Base-by-base conservation (phyloP, 176 grass and related monocot species). In the Musa itinerans region DNA sequence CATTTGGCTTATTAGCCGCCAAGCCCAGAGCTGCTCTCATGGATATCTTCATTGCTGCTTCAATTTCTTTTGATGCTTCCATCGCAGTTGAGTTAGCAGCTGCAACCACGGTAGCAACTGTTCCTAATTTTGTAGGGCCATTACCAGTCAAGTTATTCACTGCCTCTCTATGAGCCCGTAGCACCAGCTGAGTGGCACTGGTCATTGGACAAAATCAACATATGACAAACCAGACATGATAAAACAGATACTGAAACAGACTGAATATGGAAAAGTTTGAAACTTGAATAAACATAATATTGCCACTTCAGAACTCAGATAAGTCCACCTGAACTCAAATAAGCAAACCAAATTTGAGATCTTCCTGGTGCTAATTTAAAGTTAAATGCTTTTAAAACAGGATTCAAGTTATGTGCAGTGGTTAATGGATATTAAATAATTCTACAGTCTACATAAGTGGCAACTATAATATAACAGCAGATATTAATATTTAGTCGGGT, bases 121-220 rank as follows among this genome's bases (percentile, higher is more conserved):
- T 89, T 73, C 95, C 91, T 59, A 93, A 81, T 52, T 81, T 79
- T 63, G 91, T 61, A 71, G 91, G 85, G 49, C 84, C 87, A 73
- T 89, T 94, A 66, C 90, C 90, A 65, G 84, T 82, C 85, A 99
- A 84, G 73, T 89, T 91, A 84, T 89, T 99, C 34, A 94, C 88
- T 76, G 95, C 95, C 61, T 99, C 95, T 83, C 93, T 91, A 81
- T 99, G 95, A 53, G 95, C 88, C 52, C 81, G 86, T 66, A 99
- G 64, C 77, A 98, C 94, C 81, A 93, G 83, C n/a, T 91, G 94
- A 65, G 88, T 89, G 54, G 90, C 88, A 82, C 94, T 98, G 82
- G 75, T 82, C 52, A 87, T 65, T 52, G 17, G 50, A 7, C 8
- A 21, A 50, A 50, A 6, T 24, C 20, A 70, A 50, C 16, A 71